Conservation (phyloP, 108 stramenopile genomes). For the Heterococcus sp. region DNA sequence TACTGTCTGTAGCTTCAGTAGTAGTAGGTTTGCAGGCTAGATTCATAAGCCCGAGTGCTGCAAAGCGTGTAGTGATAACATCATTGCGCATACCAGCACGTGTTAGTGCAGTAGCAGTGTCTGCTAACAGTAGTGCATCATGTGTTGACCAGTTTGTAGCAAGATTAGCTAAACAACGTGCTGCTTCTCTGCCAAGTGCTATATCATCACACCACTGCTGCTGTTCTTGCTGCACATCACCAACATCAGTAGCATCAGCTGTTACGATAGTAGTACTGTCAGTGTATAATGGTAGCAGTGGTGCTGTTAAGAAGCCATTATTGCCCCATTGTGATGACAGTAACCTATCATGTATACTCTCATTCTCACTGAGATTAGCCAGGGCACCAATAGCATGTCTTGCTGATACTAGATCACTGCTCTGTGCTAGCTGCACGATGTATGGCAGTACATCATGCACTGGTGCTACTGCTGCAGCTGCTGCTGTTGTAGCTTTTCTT, state of each 20-base stretch:
- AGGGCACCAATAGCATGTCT: conserved; percentile 62
- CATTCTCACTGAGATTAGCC: conserved; percentile 69
- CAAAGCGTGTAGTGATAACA: conserved; percentile 58
- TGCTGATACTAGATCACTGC: conserved; percentile 29
- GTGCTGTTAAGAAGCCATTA: background rate
- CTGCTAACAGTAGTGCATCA: conserved; percentile 48
- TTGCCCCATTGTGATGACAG: conserved; percentile 27
- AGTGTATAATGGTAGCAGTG: background rate
- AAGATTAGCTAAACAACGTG: conserved; percentile 63
- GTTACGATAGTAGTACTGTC: too few species aligned
- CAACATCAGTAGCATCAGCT: background rate
- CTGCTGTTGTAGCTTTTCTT: background rate
- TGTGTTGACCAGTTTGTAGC: conserved; percentile 61
- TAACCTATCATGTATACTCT: conserved; percentile 48
- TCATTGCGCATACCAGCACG: conserved; percentile 41
- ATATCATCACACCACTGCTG: too few species aligned
- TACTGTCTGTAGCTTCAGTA: too few species aligned
- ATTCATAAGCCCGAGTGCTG: conserved; percentile 62
- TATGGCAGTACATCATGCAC: conserved; percentile 19
- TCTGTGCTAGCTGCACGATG: conserved; percentile 49
- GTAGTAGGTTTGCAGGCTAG: conserved; percentile 59
- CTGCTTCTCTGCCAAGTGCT: conserved; percentile 50
- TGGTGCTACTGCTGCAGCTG: background rate
- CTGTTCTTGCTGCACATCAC: background rate
- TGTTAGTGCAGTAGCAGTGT: conserved; percentile 44